Evolutionary conservation across 179 eudicot species (phyloP), one percentile per base, ranked within the genome.

Genomic region (Heliamphora pulchella): DNA sequence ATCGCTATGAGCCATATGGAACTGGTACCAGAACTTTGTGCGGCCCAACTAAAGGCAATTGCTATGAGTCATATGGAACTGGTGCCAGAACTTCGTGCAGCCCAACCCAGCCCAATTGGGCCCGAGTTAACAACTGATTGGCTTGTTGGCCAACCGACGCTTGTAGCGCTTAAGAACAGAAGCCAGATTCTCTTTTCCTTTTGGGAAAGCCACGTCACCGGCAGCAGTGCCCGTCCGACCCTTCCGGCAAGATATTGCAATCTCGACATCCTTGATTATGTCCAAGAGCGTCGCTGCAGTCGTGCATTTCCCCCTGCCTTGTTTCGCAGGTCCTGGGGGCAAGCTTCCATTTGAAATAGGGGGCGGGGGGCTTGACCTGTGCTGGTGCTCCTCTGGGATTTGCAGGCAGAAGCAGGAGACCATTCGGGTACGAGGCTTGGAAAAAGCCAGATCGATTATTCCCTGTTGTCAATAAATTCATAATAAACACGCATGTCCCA

Each of bases 161-260:
- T 90, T 96, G 87, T 92, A 96, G 51, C 99, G 90, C 83, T 96
- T 94, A 43, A 96, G 91, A 13, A 96, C 99, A 5, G 99, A 91
- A 2, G 93, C 97, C 59, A 96, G 83, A 74, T 96, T 96, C 84
- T 92, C 97, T 82, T 96, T 96, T 22, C 99, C 99, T 88, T 89
- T 92, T 3, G 98, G 99, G 65, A 92, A 96, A 7, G 99, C 99
- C 51, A 96, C 99, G 17, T 96, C 99, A 5, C 99, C 99, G 0
- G 98, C 99, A 75, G 99, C 96, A 41, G 99, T 96, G 59, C 99
- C 99, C 0, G 97, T 85, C 43, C 98, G 89, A 31, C 99, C 99
- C 78, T 92, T 94, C 8, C 97, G 85, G 80, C 91, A 87, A 1
- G 97, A 90, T 55, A 94, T 90, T 13, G 99, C 98, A 0, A 81